Evolutionary conservation across 164 flowering plant genomes (phyloP), one percentile per base, ranked within the genome.

Genomic region (Litsea cubeba): DNA sequence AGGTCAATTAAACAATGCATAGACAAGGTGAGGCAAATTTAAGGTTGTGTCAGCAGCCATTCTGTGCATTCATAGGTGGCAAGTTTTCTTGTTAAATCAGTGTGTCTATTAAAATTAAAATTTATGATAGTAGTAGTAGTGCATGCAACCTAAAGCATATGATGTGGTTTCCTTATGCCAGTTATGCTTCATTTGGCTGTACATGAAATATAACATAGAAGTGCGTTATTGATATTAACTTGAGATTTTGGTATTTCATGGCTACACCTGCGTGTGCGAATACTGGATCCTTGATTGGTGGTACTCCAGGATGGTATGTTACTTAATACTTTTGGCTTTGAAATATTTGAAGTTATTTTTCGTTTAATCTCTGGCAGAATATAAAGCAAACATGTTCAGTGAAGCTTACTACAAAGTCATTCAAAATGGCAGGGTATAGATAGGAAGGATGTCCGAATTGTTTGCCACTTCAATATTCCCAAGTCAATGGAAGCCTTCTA

Each of bases 401-500:
- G 74, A 40, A 74, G 18, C 30, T 74, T 71, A 57, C 72, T 40
- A 30, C 17, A 54, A 70, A 12, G 30, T 24, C 24, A 70, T 18
- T 63, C 35, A 60, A 30, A 74, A 73, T 73, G 81, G 15, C 68
- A 91, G 97, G 99, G 99, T 28, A 93, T 95, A 76, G 99, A 95
- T 76, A 84, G 91, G 78, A 90, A 88, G 82, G 97, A 95, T 86
- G 95, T 93, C 71, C 82, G 97, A 73, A 67, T 90, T 79, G 99
- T 95, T 75, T 91, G 93, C 84, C 99, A 95, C 81, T 90, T 82
- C 79, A 89, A 95, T 83, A 84, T 92, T 74, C 97, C 99, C 32
- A 95, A 93, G 85, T 91, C 97, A 70, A 95, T 95, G 99, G 99
- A 92, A 84, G 78, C 88, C 51, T 95, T 93, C 78, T 95, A 95